These are phyloP conservation scores for Yamadazyma takamatsuzukensis DNA, from an alignment of 805 yeast species.

Conservation along the genomic window DNA sequence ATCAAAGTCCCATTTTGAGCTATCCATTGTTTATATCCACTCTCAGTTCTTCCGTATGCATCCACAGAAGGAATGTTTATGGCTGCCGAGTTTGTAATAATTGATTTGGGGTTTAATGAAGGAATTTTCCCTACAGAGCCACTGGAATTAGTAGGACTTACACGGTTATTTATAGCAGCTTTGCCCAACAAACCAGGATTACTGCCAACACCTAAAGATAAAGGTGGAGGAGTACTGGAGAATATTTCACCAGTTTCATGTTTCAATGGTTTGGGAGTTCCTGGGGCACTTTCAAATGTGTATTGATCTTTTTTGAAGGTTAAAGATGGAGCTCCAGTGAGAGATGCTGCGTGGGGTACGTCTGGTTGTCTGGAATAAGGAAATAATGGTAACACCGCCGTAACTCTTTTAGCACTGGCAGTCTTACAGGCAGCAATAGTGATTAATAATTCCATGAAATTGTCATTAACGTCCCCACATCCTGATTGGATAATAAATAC, in stretches of 20 bases:
- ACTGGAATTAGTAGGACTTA: too few relatives aligned
- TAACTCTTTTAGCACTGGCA: constrained; percentile 83
- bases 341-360: constrained; percentile 65
- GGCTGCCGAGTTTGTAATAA: constrained; percentile 31
- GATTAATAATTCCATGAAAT: constrained; percentile 75
- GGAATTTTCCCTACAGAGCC: constrained; percentile 5
- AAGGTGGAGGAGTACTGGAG: constrained; percentile 11
- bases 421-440: constrained; percentile 90
- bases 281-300: constrained; percentile 50
- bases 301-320: constrained; percentile 33
- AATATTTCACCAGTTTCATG: constrained; percentile 14
- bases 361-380: constrained; percentile 97
- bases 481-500: constrained; percentile 88
- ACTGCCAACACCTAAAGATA: constrained; percentile 1
- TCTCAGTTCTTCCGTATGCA: constrained; percentile 39
- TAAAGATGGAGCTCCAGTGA: constrained; percentile 65
- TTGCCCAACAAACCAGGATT: constrained; percentile 5
- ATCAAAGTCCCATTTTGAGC: constrained; percentile 92
- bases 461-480: constrained; percentile 85
- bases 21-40: constrained; percentile 90
- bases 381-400: constrained; percentile 89
- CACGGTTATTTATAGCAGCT: constrained; percentile 5
- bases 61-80: constrained; percentile 32
- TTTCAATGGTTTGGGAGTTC: constrained; percentile 44
- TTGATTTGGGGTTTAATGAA: constrained; percentile 19